Percentiles rank a stretch among this genome's conserved stretches.
These are phyloP conservation scores for Pelargonium australe DNA, from an alignment of 441 rosid species.

Conservation along the genomic window DNA sequence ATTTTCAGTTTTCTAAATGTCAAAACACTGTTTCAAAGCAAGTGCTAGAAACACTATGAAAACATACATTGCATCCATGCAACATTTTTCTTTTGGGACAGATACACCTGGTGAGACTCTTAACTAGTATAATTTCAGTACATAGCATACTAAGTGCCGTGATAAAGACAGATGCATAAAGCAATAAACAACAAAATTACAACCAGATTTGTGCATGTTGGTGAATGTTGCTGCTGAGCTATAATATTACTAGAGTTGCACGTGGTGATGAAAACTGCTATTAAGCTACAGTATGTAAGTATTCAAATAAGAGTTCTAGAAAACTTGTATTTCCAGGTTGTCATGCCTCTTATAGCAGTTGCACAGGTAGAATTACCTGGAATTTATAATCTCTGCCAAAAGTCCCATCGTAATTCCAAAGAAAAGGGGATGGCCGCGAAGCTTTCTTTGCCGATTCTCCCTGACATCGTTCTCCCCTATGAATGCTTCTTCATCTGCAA, in stretches of 20 bases:
- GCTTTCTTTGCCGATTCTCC: slow-evolving; percentile 48
- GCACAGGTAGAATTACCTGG: slow-evolving; percentile 52
- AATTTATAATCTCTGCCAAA: slow-evolving; percentile 94
- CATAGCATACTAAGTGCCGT: slow-evolving; percentile 2
- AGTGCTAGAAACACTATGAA: not conserved
- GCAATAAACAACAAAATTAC: not conserved
- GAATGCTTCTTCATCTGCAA: slow-evolving; percentile 26
- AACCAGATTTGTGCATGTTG: not conserved
- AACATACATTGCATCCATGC: not conserved
- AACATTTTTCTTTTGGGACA: not conserved
- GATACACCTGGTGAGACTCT: not conserved
- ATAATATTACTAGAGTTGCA: not conserved
- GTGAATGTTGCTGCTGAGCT: slow-evolving; percentile 4
- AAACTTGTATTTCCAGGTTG: not conserved
- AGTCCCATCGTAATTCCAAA: slow-evolving; percentile 92
- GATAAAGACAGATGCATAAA: not conserved
- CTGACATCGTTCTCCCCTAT: slow-evolving; percentile 31
- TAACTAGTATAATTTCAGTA: not conserved
- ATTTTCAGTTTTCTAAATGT: not conserved
- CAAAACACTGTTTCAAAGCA: not conserved
- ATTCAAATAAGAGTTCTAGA: not conserved
- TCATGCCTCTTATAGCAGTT: slow-evolving; percentile 15
- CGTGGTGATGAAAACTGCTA: not conserved
- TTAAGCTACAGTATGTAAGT: not conserved
- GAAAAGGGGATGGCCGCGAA: slow-evolving; percentile 81